Evolutionary conservation across 257 asterid species (phyloP), one percentile per base, ranked within the genome.

Genomic region (Leptodermis oblonga): DNA sequence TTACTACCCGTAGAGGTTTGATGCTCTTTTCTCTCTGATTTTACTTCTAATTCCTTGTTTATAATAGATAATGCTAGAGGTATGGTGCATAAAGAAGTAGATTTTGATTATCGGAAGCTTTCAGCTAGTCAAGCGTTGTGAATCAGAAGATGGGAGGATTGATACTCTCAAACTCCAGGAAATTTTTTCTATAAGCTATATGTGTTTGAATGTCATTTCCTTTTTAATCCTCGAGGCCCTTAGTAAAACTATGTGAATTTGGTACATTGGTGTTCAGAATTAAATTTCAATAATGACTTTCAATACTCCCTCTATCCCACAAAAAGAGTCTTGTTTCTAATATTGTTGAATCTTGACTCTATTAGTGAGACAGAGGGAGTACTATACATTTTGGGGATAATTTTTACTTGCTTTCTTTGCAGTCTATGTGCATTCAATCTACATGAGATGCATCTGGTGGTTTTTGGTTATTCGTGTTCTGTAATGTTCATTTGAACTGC

Each of bases 1-100:
- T 85, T 72, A 79, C 87, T 53, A 76, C 83, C 74, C 79, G 71
- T 73, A 86, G 85, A 90, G 99, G 97, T 93, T 62, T 25, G 79
- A 64, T 70, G 11, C 31, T 20, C 15, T 36, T 23, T 58, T 70
- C 39, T 10, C 22, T 46, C 4, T 65, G 20, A 51, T 30, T 34
- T 23, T 49, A 1, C 23, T 68, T 33, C 8, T 56, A 9, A 45
- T 58, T 31, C 55, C 11, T 68, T 26, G 45, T 56, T 43, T 66
- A 36, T 22, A 11, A 28, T 52, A 68, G 25, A 36, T 22, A 22
- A 68, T 23, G 23, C 6, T 25, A 14, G 52, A 53, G 22, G 28
- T 52, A 37, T 4, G 62, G 3, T 3, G 4, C 12, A 12, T 33
- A 23, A 33, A 49, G 43, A 46, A 65, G 70, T 45, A 18, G 59